Conservation (phyloP, 2,329 filamentous ascomycete species). For the Diaporthe eres region DNA sequence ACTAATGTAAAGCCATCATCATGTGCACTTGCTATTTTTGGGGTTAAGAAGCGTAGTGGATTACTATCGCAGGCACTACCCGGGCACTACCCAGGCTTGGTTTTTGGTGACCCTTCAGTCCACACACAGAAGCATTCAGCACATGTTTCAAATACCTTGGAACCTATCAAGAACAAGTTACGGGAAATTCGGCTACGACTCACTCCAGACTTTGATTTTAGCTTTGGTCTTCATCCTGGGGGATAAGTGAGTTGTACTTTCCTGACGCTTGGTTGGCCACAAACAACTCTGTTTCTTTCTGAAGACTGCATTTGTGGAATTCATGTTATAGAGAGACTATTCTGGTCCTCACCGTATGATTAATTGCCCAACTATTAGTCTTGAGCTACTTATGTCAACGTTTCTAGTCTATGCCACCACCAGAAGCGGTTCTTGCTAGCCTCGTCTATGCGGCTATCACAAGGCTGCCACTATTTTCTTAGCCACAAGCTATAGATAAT, state of each 20-base stretch:
- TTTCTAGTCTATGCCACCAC: no score
- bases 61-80: background rate
- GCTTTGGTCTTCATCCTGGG: background rate
- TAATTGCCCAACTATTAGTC: no score
- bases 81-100: background rate
- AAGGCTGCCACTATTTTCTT: no score
- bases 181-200: background rate
- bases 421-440: no score
- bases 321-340: no score
- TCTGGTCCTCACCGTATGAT: no score
- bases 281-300: background rate
- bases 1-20: background rate
- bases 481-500: no score
- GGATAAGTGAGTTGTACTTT: background rate
- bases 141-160: background rate
- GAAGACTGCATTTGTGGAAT: no score
- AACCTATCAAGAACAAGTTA: background rate
- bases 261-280: background rate
- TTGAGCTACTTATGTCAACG: no score
- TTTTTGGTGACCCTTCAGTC: background rate
- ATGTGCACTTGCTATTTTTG: background rate
- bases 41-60: background rate
- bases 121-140: background rate
- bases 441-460: no score
- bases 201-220: background rate